Percentiles rank a stretch among this genome's conserved stretches.
phyloP scores from a whole-genome alignment of 2,329 filamentous ascomycete genomes.

The Emmonsiellopsis sp. region DNA sequence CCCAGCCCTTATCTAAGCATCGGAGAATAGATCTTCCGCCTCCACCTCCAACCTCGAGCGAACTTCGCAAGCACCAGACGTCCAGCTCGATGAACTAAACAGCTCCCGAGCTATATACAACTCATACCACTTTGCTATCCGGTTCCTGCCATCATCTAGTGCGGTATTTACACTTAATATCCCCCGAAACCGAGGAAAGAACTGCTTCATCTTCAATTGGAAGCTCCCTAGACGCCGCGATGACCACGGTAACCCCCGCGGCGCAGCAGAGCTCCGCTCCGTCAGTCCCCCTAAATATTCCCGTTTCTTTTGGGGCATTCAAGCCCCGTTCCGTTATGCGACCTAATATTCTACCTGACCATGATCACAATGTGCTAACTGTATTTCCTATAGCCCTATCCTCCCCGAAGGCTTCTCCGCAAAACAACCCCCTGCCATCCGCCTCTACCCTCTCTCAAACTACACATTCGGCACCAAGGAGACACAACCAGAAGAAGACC shows the following conservation, averaged over 20 bases:
- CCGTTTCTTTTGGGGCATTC: neutral
- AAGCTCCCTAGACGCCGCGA: conserved; percentile 27
- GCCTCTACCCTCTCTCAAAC: conserved; percentile 89
- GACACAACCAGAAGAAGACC: conserved; percentile 95
- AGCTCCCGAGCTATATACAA: too few relatives aligned
- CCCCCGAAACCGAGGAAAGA: too few relatives aligned
- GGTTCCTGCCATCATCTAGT: too few relatives aligned
- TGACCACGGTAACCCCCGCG: conserved; percentile 76
- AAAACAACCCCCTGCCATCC: conserved; percentile 82
- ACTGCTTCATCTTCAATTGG: neutral
- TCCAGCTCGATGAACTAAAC: too few relatives aligned
- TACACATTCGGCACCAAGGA: conserved; percentile 99
- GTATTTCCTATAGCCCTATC: conserved; percentile 47
- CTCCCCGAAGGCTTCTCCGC: conserved; percentile 76
- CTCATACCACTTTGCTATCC: too few relatives aligned
- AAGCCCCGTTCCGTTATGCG: conserved; percentile 4
- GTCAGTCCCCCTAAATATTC: conserved; percentile 26
- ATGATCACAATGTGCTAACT: neutral
- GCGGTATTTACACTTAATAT: too few relatives aligned
- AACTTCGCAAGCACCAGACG: too few relatives aligned
- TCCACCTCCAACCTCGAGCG: too few relatives aligned
- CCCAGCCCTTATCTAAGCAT: too few relatives aligned
- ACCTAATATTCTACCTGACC: conserved; percentile 4
- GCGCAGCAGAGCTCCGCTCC: conserved; percentile 69
- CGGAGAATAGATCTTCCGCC: too few relatives aligned